These are phyloP conservation scores for Coemansia sp. DNA, from an alignment of 192 early-diverging fungal species.

Conservation along the genomic window DNA sequence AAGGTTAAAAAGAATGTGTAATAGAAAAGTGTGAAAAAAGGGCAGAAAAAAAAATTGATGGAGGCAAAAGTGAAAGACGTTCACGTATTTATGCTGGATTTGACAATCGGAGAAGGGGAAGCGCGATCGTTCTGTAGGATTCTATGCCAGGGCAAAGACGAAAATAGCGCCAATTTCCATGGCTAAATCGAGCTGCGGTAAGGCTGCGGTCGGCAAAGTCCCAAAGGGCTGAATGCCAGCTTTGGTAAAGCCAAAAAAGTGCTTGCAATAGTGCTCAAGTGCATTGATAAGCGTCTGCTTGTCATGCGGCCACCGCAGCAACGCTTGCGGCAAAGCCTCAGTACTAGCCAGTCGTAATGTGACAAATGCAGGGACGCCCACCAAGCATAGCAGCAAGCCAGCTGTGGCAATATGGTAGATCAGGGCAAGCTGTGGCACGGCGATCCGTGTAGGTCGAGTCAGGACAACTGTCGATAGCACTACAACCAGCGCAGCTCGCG, in stretches of 20 bases:
- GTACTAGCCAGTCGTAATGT: not conserved
- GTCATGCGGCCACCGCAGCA: constrained; percentile 36
- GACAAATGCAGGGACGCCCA: constrained; percentile 12
- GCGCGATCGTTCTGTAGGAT: not conserved
- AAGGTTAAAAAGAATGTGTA: not conserved
- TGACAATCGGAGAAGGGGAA: not conserved
- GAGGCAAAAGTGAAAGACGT: not conserved
- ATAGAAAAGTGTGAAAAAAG: not conserved
- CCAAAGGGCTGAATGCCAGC: not conserved
- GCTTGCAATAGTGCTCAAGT: not conserved
- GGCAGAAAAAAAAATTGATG: not conserved
- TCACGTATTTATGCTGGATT: not conserved
- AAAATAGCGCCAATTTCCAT: constrained; percentile 16
- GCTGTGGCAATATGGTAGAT: not conserved
- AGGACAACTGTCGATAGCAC: constrained; percentile 4
- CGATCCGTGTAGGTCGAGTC: not conserved
- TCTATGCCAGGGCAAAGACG: constrained; percentile 20
- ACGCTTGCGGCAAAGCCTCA: not conserved
- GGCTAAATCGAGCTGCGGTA: constrained; percentile 15
- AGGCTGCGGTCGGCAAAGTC: not conserved
- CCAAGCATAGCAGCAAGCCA: constrained; percentile 3
- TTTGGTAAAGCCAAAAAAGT: not conserved
- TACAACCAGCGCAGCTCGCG: constrained; percentile 4
- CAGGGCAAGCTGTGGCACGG: not conserved
- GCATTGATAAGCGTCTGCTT: constrained; percentile 4